phyloP scores from a whole-genome alignment of 2,329 filamentous ascomycete genomes.

The Fusarium decemcellulare region DNA sequence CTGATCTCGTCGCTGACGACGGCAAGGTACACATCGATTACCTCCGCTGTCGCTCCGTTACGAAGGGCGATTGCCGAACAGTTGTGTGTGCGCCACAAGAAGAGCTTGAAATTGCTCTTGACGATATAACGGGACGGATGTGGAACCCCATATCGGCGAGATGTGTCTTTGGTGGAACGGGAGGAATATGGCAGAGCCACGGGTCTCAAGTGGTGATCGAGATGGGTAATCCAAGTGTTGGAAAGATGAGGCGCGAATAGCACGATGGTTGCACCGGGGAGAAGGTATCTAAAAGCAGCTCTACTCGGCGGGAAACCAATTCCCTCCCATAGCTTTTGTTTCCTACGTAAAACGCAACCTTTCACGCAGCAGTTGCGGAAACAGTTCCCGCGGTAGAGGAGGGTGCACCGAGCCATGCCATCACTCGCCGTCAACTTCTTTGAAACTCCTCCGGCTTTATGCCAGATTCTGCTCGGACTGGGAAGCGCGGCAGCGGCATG shows the following conservation, averaged over 20 bases:
- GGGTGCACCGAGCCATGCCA: neutral
- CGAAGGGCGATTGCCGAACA: slow-evolving; percentile 23
- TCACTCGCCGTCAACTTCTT: too few species aligned
- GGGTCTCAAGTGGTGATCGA: slow-evolving; percentile 35
- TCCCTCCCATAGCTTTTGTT: slow-evolving; percentile 35
- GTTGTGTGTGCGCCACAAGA: slow-evolving; percentile 34
- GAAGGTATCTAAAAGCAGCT: slow-evolving; percentile 30
- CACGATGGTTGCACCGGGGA: slow-evolving; percentile 21
- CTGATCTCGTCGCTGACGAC: neutral
- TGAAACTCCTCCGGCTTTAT: too few species aligned
- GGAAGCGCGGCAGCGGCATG: too few species aligned
- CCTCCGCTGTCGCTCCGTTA: slow-evolving; percentile 30
- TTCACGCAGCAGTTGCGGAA: slow-evolving; percentile 40
- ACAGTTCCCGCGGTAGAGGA: slow-evolving; percentile 15
- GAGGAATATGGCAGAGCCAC: slow-evolving; percentile 40
- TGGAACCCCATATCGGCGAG: slow-evolving; percentile 42
- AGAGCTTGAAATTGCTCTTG: slow-evolving; percentile 6
- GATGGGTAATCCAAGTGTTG: slow-evolving; percentile 9
- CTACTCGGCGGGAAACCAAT: slow-evolving; percentile 12
- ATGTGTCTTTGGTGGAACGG: slow-evolving; percentile 40
- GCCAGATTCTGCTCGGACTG: too few species aligned
- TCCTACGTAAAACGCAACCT: slow-evolving; percentile 4
- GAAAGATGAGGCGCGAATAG: too few species aligned
- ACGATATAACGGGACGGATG: slow-evolving; percentile 35
- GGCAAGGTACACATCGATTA: slow-evolving; percentile 18